Percentiles rank a stretch among this genome's conserved stretches.
Conservation (phyloP, 2,329 filamentous ascomycete species). For the Fusarium tupiense region DNA sequence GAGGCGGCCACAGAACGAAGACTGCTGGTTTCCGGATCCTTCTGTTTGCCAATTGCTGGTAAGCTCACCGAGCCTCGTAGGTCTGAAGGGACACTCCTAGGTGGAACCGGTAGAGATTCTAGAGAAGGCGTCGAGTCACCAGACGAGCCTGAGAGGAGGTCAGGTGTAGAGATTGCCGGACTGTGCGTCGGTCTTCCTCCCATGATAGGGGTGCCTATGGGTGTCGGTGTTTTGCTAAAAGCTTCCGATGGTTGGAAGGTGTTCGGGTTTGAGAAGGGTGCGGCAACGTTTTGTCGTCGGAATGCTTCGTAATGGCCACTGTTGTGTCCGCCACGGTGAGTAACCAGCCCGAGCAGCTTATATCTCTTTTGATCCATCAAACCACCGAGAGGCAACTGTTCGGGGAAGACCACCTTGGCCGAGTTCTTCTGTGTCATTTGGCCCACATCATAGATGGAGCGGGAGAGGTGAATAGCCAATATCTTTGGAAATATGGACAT, state of each 20-base stretch:
- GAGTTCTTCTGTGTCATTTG: slow-evolving; percentile 89
- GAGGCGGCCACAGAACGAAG: slow-evolving; percentile 67
- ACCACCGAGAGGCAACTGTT: slow-evolving; percentile 83
- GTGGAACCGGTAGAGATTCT: slow-evolving; percentile 45
- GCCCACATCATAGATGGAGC: slow-evolving; percentile 87
- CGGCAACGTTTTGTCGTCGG: slow-evolving; percentile 80
- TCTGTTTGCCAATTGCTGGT: slow-evolving; percentile 47
- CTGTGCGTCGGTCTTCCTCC: slow-evolving; percentile 51
- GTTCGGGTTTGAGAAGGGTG: slow-evolving; percentile 84
- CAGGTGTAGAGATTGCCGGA: slow-evolving; percentile 58
- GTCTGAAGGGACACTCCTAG: slow-evolving; percentile 48
- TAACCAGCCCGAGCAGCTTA: slow-evolving; percentile 85
- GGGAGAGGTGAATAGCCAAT: slow-evolving; percentile 89
- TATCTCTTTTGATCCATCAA: slow-evolving; percentile 82
- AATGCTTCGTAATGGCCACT: slow-evolving; percentile 98
- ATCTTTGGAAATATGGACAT: slow-evolving; percentile 90
- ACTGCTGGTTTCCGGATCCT: slow-evolving; percentile 61
- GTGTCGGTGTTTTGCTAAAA: slow-evolving; percentile 72
- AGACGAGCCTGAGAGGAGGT: slow-evolving; percentile 55
- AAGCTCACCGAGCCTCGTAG: slow-evolving; percentile 40
- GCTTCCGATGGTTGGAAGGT: slow-evolving; percentile 79
- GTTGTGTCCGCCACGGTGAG: slow-evolving; percentile 94
- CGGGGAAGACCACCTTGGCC: slow-evolving; percentile 92
- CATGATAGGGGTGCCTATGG: slow-evolving; percentile 59
- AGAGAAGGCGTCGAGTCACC: slow-evolving; percentile 50